phyloP scores from a whole-genome alignment of 2,329 filamentous ascomycete genomes.

The Alternaria arborescens region DNA sequence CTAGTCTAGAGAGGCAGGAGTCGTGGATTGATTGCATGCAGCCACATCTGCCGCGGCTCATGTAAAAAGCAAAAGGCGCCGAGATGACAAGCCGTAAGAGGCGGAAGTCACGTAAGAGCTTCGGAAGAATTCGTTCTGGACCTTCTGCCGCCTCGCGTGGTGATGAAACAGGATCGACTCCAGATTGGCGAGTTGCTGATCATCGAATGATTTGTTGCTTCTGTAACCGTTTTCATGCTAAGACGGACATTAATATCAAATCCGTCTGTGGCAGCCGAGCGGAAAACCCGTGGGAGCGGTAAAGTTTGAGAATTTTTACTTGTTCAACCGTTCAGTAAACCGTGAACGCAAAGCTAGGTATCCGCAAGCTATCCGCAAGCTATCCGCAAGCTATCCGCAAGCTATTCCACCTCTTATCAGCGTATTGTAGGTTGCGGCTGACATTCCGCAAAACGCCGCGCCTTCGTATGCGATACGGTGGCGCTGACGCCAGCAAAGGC shows the following conservation, averaged over 20 bases:
- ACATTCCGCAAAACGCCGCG: not conserved
- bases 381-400: not conserved
- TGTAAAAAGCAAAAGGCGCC: not conserved
- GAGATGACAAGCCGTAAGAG: not conserved
- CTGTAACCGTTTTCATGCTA: not conserved
- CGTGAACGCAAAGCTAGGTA: not conserved
- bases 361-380: not conserved
- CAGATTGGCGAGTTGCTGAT: conserved; percentile 4
- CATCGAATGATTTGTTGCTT: conserved; percentile 1
- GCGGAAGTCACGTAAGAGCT: not conserved
- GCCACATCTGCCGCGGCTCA: conserved; percentile 4
- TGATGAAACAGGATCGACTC: not conserved
- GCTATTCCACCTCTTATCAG: not conserved
- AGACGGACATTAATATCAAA: not conserved
- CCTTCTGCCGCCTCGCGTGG: not conserved
- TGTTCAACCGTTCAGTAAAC: not conserved
- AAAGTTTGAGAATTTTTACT: conserved; percentile 1
- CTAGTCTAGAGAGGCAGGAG: conserved; percentile 7
- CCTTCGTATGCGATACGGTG: conserved; percentile 1
- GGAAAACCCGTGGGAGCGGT: not conserved
- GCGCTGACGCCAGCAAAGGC: conserved; percentile 5
- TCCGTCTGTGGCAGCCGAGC: not conserved
- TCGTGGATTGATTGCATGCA: conserved; percentile 1
- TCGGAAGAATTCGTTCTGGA: conserved; percentile 5
- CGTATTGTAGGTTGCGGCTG: conserved; percentile 1